These are phyloP conservation scores for Peterozyma toletana DNA, from an alignment of 805 yeast species.

Conservation along the genomic window DNA sequence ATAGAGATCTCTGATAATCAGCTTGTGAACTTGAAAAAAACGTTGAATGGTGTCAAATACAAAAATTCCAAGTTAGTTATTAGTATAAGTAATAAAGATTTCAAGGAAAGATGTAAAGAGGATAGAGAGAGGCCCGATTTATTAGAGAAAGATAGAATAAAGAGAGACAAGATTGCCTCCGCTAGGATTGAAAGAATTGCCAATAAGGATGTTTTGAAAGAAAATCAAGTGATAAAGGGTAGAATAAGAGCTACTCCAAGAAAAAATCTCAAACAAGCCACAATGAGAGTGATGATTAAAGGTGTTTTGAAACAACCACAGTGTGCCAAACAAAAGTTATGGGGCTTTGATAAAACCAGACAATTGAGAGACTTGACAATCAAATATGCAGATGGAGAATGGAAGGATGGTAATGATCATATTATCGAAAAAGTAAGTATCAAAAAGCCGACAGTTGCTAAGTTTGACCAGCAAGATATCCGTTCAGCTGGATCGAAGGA, in stretches of 20 bases:
- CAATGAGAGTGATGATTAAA: constrained; percentile 57
- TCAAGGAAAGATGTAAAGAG: constrained; percentile 34
- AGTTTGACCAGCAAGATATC: constrained; percentile 1
- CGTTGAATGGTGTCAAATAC: constrained; percentile 65
- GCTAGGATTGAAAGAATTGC: constrained; percentile 38
- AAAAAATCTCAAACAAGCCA: constrained; percentile 42
- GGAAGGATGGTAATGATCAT: constrained; percentile 79
- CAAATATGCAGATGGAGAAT: constrained; percentile 54
- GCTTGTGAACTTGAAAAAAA: constrained; percentile 40
- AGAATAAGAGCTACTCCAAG: constrained; percentile 54
- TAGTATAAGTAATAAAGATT: constrained; percentile 55
- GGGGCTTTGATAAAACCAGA: constrained; percentile 82
- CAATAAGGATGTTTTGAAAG: constrained; percentile 29
- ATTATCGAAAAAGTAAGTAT: constrained; percentile 49
- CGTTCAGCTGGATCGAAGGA: neutral
- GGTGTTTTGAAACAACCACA: constrained; percentile 51
- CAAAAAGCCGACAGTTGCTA: constrained; percentile 4
- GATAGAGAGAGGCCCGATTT: constrained; percentile 36
- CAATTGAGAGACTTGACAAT: constrained; percentile 54
- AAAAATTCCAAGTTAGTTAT: constrained; percentile 66
- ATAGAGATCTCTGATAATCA: constrained; percentile 41
- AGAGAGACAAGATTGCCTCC: constrained; percentile 24
- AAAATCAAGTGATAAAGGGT: constrained; percentile 33
- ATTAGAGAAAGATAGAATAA: constrained; percentile 16
- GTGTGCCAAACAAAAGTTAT: constrained; percentile 69